Percentiles rank a stretch among this genome's conserved stretches.
phyloP scores from a whole-genome alignment of 2,329 filamentous ascomycete species.

The Colletotrichum theobromicola region DNA sequence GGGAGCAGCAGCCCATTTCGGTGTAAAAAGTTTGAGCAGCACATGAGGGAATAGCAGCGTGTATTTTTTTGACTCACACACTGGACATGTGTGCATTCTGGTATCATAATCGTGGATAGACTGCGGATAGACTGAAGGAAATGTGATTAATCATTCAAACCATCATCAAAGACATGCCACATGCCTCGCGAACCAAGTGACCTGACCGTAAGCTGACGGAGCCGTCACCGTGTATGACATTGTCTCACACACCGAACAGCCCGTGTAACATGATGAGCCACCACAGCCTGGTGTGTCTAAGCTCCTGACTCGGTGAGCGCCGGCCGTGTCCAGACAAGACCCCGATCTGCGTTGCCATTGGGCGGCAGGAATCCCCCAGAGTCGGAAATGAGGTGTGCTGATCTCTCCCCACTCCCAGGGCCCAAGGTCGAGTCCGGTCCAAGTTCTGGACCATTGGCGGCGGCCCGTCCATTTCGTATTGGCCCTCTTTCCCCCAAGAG shows the following conservation, averaged over 20 bases:
- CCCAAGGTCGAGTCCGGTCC: neutral
- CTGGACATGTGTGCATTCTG: conserved; percentile 12
- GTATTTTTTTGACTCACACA: conserved; percentile 14
- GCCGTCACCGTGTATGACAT: neutral
- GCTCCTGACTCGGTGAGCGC: neutral
- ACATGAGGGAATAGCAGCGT: neutral
- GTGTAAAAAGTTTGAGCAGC: conserved; percentile 3
- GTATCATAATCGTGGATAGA: conserved; percentile 22
- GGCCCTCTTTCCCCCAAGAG: neutral
- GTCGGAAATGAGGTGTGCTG: conserved; percentile 18
- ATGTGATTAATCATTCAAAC: conserved; percentile 8
- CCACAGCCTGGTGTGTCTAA: neutral
- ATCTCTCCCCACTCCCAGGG: neutral
- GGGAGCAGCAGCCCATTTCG: neutral
- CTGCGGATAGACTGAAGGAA: conserved; percentile 19
- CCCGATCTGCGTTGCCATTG: neutral
- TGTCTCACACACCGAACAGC: neutral
- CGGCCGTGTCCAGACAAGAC: neutral
- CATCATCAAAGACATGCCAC: neutral
- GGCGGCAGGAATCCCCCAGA: neutral
- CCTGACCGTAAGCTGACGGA: neutral
- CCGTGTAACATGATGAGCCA: neutral
- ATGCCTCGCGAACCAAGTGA: neutral
- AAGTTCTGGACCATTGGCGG: neutral
- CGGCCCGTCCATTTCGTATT: conserved; percentile 2